Evolutionary conservation across 2,329 filamentous ascomycete species (phyloP), one percentile per base, ranked within the genome.

Genomic region (Gnomoniopsis smithogilvyi): DNA sequence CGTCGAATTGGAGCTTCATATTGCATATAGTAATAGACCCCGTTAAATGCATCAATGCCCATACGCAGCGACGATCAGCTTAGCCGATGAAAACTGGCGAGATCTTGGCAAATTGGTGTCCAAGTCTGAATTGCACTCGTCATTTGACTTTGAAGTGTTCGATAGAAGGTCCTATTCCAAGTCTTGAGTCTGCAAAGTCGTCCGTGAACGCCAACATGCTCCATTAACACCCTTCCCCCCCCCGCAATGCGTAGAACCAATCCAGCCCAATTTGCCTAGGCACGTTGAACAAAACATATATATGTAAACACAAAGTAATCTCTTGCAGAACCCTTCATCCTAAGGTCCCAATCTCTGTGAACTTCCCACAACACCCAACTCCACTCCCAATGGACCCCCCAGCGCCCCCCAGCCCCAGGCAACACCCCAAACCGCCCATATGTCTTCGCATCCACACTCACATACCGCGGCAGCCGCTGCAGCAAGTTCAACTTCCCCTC

Each of bases 371-470:
- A 89, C 82, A 57, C 85, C 86, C 66, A 89, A 78, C 1, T 81
- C 77, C 60, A 90, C 82, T 56, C 85, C 86, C 65, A 81, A 77
- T 17, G 80, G 72, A 63, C 78, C 75, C 7, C 75, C 70, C 49
- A 70, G 68, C 38, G n/a, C 38, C 73, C 67, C 19, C 74, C 70
- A 56, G 73, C 70, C 45, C 68, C 68, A 64, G 67, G 94, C 58
- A 98, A 77, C 15, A 97, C 90, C 2, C 94, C 94, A 67, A 96
- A 97, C 55, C 94, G 83, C 8, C 94, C 94, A 68, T 94, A 96
- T 6, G 91, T 96, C 80, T 96, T 97, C 74, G 96, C 93, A 69
- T 98, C 94, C 17, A 97, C 88, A 58, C 91, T 96, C 51, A 98
- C 89, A 68, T 96, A 98, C 74, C 96, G 91, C 48, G 94, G 94